Percentiles rank a stretch among this genome's conserved stretches.
Evolutionary conservation across 495 filamentous ascomycete genomes (phyloP).

Genomic region (Hypomontagnella monticulosa): DNA sequence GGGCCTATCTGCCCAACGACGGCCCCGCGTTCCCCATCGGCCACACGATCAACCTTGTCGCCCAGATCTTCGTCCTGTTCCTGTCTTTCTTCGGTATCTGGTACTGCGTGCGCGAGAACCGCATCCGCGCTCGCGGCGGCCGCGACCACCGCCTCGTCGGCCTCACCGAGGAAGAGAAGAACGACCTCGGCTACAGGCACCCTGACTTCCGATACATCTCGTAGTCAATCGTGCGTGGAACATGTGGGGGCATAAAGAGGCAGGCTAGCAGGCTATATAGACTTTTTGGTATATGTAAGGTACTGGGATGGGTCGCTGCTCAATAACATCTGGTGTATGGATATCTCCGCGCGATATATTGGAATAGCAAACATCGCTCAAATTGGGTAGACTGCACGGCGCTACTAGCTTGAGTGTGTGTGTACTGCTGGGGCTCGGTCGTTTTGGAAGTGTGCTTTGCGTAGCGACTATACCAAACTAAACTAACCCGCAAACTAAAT

Average conservation of each 20-base stretch:
- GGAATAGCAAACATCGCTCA: too few species aligned
- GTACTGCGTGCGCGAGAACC: conserved; percentile 65
- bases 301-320: too few species aligned
- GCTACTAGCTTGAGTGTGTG: too few species aligned
- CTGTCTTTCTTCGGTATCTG: conserved; percentile 59
- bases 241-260: too few species aligned
- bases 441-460: conserved; percentile 8
- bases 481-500: background rate
- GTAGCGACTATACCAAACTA: conserved; percentile 1
- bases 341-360: too few species aligned
- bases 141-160: conserved; percentile 63
- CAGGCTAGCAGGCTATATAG: too few species aligned
- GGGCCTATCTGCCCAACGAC: conserved; percentile 64
- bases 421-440: conserved; percentile 7
- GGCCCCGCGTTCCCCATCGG: conserved; percentile 62
- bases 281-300: too few species aligned
- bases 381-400: background rate
- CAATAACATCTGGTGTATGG: too few species aligned
- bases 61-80: conserved; percentile 53
- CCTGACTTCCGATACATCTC: conserved; percentile 64
- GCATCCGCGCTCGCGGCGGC: conserved; percentile 56
- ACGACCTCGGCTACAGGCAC: conserved; percentile 61
- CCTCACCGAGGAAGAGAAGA: conserved; percentile 56
- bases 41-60: conserved; percentile 67
- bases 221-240: conserved; percentile 4